Base-by-base conservation (phyloP, 2,329 filamentous ascomycete genomes). In the Sporothrix pseudoabietina region DNA sequence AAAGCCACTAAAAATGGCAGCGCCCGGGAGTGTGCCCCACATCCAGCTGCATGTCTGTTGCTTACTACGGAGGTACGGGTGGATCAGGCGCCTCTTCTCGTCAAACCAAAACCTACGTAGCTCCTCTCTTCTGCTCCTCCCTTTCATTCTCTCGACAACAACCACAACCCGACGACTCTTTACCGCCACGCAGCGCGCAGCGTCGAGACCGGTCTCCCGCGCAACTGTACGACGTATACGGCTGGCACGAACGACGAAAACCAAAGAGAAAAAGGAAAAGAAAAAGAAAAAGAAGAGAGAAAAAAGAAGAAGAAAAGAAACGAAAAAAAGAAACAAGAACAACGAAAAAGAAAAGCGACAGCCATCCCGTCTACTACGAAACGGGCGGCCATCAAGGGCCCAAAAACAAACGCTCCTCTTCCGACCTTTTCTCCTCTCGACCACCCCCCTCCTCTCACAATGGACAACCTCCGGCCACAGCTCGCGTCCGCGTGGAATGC, bases 21-120 rank as follows among this genome's bases (percentile, higher is more conserved):
- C 61, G 39, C 39, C 61, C 61, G 39, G 47, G 52, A 55, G 52
- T 30, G 39, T 49, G 61, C 65, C 65, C 65, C 65, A 68, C 65
- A 68, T 35, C 10, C 52, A 4, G 35, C 39, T 39, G 57, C 57
- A 57, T 5, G 39, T 30, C 39, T 59, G 61, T 47, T 66, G 39
- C 61, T 66, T 66, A 66, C 30, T 66, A 66, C 22, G 35, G 35
- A 26, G 26, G 26, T 26, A 26, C 26, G 26, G 61, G 39, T 14
- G 61, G 61, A 47, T 44, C 61, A 66, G 65, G 65, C 44, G 26
- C 16, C 22, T 68, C 7, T 30, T 52, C 47, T 32, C 44, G 26
- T 41, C 63, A 19, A 68, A 68, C 32, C 65, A 32, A 68, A 68
- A 68, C 32, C 65, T 49, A 68, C 44, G 44, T 52, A 52, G 35